Percentiles rank a stretch among this genome's conserved stretches.
Evolutionary conservation across 2,329 filamentous ascomycete species (phyloP).

Genomic region (Pseudogymnoascus sp.): DNA sequence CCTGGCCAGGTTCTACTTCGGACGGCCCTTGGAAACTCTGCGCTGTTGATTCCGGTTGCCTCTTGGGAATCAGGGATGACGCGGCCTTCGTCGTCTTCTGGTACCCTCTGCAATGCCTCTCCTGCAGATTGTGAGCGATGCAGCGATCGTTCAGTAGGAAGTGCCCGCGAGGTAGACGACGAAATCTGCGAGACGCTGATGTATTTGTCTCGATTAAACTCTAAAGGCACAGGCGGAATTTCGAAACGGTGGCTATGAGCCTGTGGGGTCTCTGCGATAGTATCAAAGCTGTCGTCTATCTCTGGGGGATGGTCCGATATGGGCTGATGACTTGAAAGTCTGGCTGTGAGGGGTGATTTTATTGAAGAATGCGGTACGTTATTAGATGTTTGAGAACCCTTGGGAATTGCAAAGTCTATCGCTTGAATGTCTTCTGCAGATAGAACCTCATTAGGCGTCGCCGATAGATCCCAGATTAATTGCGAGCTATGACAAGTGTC

Average conservation of each 20-base stretch:
- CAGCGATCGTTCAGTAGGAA: neutral
- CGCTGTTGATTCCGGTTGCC: conserved; percentile 20
- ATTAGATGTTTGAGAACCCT: neutral
- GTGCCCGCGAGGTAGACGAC: conserved; percentile 13
- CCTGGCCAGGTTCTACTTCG: conserved; percentile 7
- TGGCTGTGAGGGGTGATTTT: neutral
- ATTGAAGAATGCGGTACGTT: neutral
- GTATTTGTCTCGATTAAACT: neutral
- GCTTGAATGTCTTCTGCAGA: neutral
- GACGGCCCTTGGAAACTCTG: conserved; percentile 18
- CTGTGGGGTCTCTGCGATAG: neutral
- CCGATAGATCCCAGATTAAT: neutral
- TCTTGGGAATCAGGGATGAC: conserved; percentile 30
- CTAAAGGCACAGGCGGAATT: neutral
- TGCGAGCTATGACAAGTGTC: neutral
- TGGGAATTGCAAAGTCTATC: conserved; percentile 1
- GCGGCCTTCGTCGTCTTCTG: conserved; percentile 15
- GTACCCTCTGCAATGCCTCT: conserved; percentile 4
- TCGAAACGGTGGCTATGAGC: neutral
- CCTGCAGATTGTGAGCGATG: neutral
- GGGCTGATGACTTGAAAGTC: neutral
- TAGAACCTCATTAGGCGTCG: conserved; percentile 6
- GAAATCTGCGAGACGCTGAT: neutral
- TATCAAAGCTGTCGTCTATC: neutral
- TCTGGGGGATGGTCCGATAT: neutral